These are phyloP conservation scores for Cladosporium sp. DNA, from an alignment of 2,329 filamentous ascomycete genomes.

Conservation along the genomic window DNA sequence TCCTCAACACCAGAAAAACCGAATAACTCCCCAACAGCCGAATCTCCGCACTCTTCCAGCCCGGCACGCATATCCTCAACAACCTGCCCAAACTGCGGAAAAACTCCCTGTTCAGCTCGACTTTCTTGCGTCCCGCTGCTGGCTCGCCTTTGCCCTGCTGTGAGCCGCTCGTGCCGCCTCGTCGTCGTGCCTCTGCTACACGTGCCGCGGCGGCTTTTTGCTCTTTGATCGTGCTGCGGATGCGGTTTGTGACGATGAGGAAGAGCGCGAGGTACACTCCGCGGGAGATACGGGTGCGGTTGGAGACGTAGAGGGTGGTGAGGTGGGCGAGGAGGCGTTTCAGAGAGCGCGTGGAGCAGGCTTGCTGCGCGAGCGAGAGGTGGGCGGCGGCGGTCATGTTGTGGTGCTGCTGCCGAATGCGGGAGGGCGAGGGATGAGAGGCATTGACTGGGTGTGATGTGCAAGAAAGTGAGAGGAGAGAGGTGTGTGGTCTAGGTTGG, in stretches of 20 bases:
- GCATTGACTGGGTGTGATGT: too few species aligned
- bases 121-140: constrained; percentile 61
- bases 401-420: background rate
- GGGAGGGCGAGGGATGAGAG: too few species aligned
- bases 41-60: constrained; percentile 84
- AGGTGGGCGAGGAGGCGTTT: constrained; percentile 42
- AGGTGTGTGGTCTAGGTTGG: too few species aligned
- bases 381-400: constrained; percentile 22
- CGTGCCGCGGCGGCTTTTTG: constrained; percentile 79
- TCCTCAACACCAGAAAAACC: constrained; percentile 85
- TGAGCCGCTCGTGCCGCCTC: too few species aligned
- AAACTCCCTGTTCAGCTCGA: constrained; percentile 88
- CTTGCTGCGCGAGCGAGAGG: constrained; percentile 11
- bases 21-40: constrained; percentile 84
- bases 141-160: constrained; percentile 33
- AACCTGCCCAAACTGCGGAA: constrained; percentile 73
- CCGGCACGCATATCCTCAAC: constrained; percentile 82
- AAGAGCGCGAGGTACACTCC: constrained; percentile 79
- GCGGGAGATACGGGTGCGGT: constrained; percentile 79
- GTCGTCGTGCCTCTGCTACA: constrained; percentile 55
- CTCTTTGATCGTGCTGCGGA: constrained; percentile 86
- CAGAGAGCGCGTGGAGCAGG: constrained; percentile 28
- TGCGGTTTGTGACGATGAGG: constrained; percentile 75
- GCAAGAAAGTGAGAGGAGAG: too few species aligned
- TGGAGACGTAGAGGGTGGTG: constrained; percentile 67